Base-by-base conservation (phyloP, 768 basidiomycete species). In the Postia placenta region DNA sequence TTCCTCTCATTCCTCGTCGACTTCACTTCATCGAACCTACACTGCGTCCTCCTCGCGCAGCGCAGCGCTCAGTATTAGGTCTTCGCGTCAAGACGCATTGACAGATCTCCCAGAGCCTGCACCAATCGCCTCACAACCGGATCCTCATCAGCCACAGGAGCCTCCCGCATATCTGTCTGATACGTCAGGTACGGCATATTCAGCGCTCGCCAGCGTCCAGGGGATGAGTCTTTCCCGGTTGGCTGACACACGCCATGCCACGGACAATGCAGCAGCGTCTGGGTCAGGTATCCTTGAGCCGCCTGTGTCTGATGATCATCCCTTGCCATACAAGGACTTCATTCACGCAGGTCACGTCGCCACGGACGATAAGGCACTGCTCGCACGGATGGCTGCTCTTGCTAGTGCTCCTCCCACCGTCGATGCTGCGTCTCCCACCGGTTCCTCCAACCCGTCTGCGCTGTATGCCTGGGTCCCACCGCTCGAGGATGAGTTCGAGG, bases 311-410 rank as follows among this genome's bases (percentile, higher is more conserved):
- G 24, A 43, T 25, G 24, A 24, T 22, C 22, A 28, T 27, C 27
- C 9, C 30, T 30, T 45, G 3, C 45, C 45, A 23, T 30, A 28
- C n/a, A 17, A n/a, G 30, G 45, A 25, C 28, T 11, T 17, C 30
- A 19, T 36, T 36, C 5, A 25, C 33, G 30, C 58, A 11, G 66
- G 63, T 14, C 68, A 69, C 41, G 59, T 69, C 19, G 68, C 68
- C 12, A 67, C 67, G 2, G 68, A 69, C 48, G 68, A 69, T 51
- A 69, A 69, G 54, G 55, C 56, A 2, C 23, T 66, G 14, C 59
- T 69, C 4, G 63, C 65, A n/a, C 63, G 54, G 19, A 57, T 67
- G 57, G 61, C 59, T 4, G 51, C 55, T 5, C 28, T 66, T 37
- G 63, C 58, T 11, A 62, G 61, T 50, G 49, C 57, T 5, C 63